Evolutionary conservation across 805 yeast genomes (phyloP).

Genomic region (Yamadazyma phyllophila): DNA sequence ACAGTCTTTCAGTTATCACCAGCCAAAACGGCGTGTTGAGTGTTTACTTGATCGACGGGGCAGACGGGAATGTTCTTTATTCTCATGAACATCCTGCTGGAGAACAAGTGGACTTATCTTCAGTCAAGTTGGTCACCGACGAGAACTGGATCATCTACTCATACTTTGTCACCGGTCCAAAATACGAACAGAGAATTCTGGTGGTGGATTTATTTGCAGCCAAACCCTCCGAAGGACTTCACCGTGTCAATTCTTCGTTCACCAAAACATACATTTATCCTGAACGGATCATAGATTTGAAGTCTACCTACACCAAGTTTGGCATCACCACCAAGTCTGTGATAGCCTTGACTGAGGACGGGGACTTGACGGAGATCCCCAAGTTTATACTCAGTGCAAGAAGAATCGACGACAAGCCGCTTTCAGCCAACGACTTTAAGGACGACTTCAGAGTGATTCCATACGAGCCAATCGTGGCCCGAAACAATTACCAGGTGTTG

Average conservation of each 20-base stretch:
- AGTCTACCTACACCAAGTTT: conserved; percentile 36
- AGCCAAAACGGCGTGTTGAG: conserved; percentile 28
- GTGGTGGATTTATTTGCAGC: conserved; percentile 76
- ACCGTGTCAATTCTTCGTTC: conserved; percentile 23
- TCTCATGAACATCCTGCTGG: conserved; percentile 40
- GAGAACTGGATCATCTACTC: conserved; percentile 84
- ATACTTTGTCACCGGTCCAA: conserved; percentile 50
- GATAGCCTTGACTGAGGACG: conserved; percentile 54
- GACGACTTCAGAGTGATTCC: conserved; percentile 57
- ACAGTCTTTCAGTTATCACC: conserved; percentile 52
- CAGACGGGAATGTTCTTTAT: conserved; percentile 64
- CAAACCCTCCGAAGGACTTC: conserved; percentile 23
- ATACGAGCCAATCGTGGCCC: conserved; percentile 61
- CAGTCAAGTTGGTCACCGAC: conserved; percentile 58
- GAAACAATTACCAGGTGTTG: conserved; percentile 33
- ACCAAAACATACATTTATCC: conserved; percentile 64
- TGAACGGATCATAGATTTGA: conserved; percentile 50
- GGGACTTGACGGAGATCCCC: conserved; percentile 69
- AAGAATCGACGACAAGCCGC: conserved; percentile 55
- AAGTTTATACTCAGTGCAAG: conserved; percentile 66
- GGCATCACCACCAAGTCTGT: conserved; percentile 51
- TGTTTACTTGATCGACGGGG: conserved; percentile 59
- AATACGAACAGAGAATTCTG: conserved; percentile 53
- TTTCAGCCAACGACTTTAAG: conserved; percentile 50
- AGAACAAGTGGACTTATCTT: conserved; percentile 35